Conservation (phyloP, 2,329 filamentous ascomycete species). For the Talaromyces piceae region DNA sequence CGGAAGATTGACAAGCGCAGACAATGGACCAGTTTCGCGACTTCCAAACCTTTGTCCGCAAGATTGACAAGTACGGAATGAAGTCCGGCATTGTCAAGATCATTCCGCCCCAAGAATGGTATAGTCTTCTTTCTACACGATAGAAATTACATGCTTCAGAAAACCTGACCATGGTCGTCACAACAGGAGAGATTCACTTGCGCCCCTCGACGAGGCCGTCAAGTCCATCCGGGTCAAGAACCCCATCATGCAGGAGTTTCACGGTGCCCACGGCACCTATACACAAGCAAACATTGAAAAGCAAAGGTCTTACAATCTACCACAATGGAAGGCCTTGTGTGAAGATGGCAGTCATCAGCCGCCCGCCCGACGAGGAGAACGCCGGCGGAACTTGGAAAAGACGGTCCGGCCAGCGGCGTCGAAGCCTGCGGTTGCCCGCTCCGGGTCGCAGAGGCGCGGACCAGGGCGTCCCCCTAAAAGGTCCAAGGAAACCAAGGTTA, state of each 20-base stretch:
- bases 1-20: constrained; percentile 24
- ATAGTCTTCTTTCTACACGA: constrained; percentile 31
- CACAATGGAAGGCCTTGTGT: constrained; percentile 89
- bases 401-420: constrained; percentile 31
- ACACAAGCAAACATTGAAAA: constrained; percentile 96
- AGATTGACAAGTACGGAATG: constrained; percentile 93
- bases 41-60: constrained; percentile 85
- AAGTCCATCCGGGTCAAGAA: constrained; percentile 93
- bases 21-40: constrained; percentile 92
- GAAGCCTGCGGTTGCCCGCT: constrained; percentile 27
- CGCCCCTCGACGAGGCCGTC: constrained; percentile 71
- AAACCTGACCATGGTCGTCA: constrained; percentile 1
- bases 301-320: constrained; percentile 89
- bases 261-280: constrained; percentile 89
- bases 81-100: constrained; percentile 95
- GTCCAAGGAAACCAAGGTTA: constrained; percentile 30
- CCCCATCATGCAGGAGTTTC: constrained; percentile 96
- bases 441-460: constrained; percentile 40
- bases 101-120: constrained; percentile 91
- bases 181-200: constrained; percentile 62
- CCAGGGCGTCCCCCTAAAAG: constrained; percentile 32
- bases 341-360: constrained; percentile 95
- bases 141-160: too few relatives aligned
- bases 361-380: constrained; percentile 71
- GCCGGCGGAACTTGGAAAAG: constrained; percentile 44